These are phyloP conservation scores for Nidularia pulvinata DNA, from an alignment of 768 basidiomycete genomes.

Conservation along the genomic window DNA sequence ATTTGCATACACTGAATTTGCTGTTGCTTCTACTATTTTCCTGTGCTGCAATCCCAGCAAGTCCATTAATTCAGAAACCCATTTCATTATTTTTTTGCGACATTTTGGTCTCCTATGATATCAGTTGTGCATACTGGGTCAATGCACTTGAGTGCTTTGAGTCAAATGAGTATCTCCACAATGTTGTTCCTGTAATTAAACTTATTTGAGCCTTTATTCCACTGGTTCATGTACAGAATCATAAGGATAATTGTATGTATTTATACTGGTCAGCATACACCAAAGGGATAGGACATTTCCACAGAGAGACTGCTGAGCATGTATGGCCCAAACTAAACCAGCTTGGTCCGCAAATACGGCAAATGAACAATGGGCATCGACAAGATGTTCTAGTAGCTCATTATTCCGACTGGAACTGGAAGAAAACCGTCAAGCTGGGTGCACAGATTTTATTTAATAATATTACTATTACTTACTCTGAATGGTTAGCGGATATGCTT, in stretches of 20 bases:
- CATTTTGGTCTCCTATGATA: constrained; percentile 17
- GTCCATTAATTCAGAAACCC: neutral
- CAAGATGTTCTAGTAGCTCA: constrained; percentile 14
- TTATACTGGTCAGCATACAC: constrained; percentile 15
- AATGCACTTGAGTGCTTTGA: constrained; percentile 11
- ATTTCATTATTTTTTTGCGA: neutral
- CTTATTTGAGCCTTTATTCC: constrained; percentile 12
- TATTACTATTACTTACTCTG: neutral
- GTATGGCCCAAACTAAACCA: constrained; percentile 18
- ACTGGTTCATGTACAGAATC: constrained; percentile 19
- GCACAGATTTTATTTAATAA: neutral
- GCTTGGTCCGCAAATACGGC: constrained; percentile 11
- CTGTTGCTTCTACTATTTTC: constrained; percentile 8
- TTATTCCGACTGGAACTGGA: constrained; percentile 18
- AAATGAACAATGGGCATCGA: constrained; percentile 27
- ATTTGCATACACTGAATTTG: constrained; percentile 16
- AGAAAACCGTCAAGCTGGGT: constrained; percentile 13
- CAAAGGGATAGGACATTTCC: constrained; percentile 13
- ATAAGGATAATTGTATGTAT: constrained; percentile 21
- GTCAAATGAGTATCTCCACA: constrained; percentile 1
- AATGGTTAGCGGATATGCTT: neutral
- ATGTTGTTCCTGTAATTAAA: constrained; percentile 5
- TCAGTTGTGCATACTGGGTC: constrained; percentile 15
- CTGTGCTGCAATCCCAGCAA: neutral
- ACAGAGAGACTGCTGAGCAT: constrained; percentile 25